Evolutionary conservation across 495 filamentous ascomycete genomes (phyloP).

Genomic region (Venustampulla echinocandica): DNA sequence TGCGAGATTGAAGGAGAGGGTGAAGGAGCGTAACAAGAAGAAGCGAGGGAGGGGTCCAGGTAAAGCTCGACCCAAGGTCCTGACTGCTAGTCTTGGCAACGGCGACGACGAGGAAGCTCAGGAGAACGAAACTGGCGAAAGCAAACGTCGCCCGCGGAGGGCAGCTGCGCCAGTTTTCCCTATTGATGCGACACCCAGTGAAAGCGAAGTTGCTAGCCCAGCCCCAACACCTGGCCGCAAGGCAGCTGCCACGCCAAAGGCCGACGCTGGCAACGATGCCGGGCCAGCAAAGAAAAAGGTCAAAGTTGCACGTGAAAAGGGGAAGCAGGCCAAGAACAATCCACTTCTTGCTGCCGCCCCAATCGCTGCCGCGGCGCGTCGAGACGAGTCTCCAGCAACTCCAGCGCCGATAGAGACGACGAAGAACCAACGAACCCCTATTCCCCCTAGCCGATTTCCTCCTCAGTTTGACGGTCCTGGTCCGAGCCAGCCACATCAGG

Average conservation of each 20-base stretch:
- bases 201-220: slow-evolving; percentile 47
- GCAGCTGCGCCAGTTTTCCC: slow-evolving; percentile 45
- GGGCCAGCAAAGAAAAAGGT: slow-evolving; percentile 22
- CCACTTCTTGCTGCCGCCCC: slow-evolving; percentile 26
- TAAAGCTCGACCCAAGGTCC: slow-evolving; percentile 49
- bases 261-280: slow-evolving; percentile 19
- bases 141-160: slow-evolving; percentile 41
- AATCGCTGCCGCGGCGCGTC: slow-evolving; percentile 2
- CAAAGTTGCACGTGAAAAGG: slow-evolving; percentile 19
- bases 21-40: slow-evolving; percentile 61
- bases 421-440: slow-evolving; percentile 3
- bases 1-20: slow-evolving; percentile 76
- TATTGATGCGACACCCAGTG: slow-evolving; percentile 37
- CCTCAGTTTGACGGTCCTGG: slow-evolving; percentile 15
- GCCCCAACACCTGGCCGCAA: slow-evolving; percentile 21
- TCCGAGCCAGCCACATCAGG: slow-evolving; percentile 12
- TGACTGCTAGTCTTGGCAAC: slow-evolving; percentile 67
- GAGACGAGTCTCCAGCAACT: slow-evolving; percentile 12
- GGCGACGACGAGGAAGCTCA: slow-evolving; percentile 46
- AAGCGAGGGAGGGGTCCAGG: slow-evolving; percentile 37
- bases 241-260: slow-evolving; percentile 19
- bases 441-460: slow-evolving; percentile 5
- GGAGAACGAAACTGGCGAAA: slow-evolving; percentile 40
- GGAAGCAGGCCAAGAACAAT: slow-evolving; percentile 30
- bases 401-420: background rate